phyloP scores from a whole-genome alignment of 805 yeast species.

The Yamadazyma philogaea region DNA sequence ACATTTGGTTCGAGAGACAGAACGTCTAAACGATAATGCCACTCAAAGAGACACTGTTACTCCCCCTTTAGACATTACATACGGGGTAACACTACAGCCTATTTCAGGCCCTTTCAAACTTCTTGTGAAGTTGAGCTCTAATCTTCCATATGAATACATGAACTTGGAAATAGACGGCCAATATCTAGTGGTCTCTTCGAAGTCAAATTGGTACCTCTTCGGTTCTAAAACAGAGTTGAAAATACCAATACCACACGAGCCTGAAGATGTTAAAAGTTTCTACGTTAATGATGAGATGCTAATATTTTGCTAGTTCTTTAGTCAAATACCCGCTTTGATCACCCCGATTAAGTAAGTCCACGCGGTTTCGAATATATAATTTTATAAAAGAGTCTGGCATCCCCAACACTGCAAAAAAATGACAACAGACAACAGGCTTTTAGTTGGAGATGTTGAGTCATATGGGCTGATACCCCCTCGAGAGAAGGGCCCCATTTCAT shows the following conservation, averaged over 20 bases:
- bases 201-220: conserved; percentile 1
- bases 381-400: no score
- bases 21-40: conserved; percentile 3
- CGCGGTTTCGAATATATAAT: neutral
- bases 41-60: neutral
- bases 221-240: neutral
- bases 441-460: conserved; percentile 13
- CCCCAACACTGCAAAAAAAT: no score
- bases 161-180: conserved; percentile 2
- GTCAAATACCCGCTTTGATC: neutral
- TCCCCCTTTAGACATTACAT: neutral
- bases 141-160: conserved; percentile 9
- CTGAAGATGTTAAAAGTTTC: conserved; percentile 8
- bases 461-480: conserved; percentile 3
- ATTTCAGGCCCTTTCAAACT: conserved; percentile 2
- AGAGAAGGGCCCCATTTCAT: neutral
- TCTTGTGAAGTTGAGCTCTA: conserved; percentile 9
- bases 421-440: conserved; percentile 5
- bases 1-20: conserved; percentile 57
- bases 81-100: conserved; percentile 16
- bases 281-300: neutral
- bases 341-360: neutral
- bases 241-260: conserved; percentile 2
- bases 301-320: conserved; percentile 9
- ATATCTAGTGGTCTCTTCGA: conserved; percentile 4